These are phyloP conservation scores for Penicillium cataractarum DNA, from an alignment of 495 filamentous ascomycete genomes.

Conservation along the genomic window DNA sequence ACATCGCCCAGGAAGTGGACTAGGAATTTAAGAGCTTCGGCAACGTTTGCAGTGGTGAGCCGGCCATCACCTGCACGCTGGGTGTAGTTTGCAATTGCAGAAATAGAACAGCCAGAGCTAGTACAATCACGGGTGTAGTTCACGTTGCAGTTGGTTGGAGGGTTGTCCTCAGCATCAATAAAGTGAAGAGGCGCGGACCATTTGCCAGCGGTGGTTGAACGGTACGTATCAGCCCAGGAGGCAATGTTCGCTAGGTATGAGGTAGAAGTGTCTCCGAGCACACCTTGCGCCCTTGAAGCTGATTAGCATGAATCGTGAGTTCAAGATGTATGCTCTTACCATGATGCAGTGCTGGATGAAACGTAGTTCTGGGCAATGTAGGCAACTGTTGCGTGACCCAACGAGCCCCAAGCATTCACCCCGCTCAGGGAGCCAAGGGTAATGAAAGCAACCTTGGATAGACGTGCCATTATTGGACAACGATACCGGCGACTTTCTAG, in stretches of 20 bases:
- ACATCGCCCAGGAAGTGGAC: constrained; percentile 66
- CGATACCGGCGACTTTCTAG: background rate
- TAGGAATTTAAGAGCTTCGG: constrained; percentile 53
- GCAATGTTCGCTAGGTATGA: constrained; percentile 62
- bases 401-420: constrained; percentile 53
- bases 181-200: constrained; percentile 61
- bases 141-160: constrained; percentile 59
- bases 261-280: constrained; percentile 44
- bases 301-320: constrained; percentile 4
- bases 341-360: constrained; percentile 43
- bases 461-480: constrained; percentile 14
- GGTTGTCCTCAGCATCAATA: constrained; percentile 67
- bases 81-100: constrained; percentile 64
- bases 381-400: constrained; percentile 66
- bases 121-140: constrained; percentile 61
- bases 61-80: constrained; percentile 26
- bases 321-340: constrained; percentile 14
- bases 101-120: constrained; percentile 58
- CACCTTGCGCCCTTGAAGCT: constrained; percentile 24
- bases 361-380: constrained; percentile 61
- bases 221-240: constrained; percentile 64
- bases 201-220: constrained; percentile 53
- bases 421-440: constrained; percentile 16
- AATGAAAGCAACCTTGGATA: constrained; percentile 20
- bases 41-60: constrained; percentile 19